Base-by-base conservation (phyloP, 768 basidiomycete species). In the Russula sp. region DNA sequence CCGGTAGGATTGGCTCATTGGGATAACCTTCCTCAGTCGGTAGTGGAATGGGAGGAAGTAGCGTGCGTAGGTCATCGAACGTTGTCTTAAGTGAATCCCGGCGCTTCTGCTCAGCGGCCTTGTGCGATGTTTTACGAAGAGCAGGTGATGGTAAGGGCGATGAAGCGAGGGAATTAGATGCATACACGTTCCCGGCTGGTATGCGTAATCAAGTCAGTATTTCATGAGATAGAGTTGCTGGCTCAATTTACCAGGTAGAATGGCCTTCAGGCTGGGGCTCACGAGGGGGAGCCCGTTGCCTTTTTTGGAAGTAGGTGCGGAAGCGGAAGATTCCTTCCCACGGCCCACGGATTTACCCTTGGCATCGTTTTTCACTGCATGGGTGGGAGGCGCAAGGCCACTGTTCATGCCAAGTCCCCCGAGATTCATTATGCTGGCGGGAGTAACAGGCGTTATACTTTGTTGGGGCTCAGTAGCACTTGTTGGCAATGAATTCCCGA, bases 81-180 rank as follows among this genome's bases (percentile, higher is more conserved):
- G 94, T 93, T 16, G 89, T 87, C 77, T 98, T 99, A 63, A 98
- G 84, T 49, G 92, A 94, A 75, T 99, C 96, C 9, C 97, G 86
- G 50, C 97, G 88, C 72, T 95, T 94, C 73, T 99, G 97, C 75
- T 99, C 97, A 6, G 97, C 97, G 13, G 87, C 91, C 75, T 98
- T 98, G 75, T 99, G 91, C 7, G 91, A 91, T 34, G 87, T 87
- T 73, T 91, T 92, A 63, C 84, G 82, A 52, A 81, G 74, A 40
- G 79, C 79, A 34, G 75, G 75, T 47, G 47, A 67, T 3, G 72
- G 68, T 47, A 72, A 22, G 8, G 70, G 47, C 27, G 65, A 61
- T 3, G 70, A 68, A 22, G 74, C 66, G 22, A 71, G 35, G 14
- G 68, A 53, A 35, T 69, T 72, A 22, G 73, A 62, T 40, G 73